A percentile compares a stretch with the other conserved stretches of the same genome.
These are phyloP conservation scores for Fraxinus platypoda DNA, from an alignment of 305 asterid genomes.

Conservation along the genomic window DNA sequence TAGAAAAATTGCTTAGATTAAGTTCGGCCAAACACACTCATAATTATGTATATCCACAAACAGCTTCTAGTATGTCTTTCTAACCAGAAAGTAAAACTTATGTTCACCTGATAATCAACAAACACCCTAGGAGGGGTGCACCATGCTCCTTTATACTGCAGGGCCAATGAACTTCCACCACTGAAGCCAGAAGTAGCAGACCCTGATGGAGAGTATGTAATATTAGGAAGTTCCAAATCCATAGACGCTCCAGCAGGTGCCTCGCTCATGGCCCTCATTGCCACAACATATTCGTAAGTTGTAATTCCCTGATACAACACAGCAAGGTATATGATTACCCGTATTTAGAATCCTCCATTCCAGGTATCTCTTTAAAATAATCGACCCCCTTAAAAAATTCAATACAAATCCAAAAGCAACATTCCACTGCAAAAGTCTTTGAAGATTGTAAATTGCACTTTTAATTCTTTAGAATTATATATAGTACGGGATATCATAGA, in stretches of 20 bases:
- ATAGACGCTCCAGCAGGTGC: constrained; percentile 77
- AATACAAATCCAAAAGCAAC: neutral
- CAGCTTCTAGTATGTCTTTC: neutral
- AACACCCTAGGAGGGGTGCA: constrained; percentile 99
- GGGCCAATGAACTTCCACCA: constrained; percentile 93
- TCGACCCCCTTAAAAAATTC: neutral
- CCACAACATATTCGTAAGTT: constrained; percentile 92
- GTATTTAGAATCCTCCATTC: neutral
- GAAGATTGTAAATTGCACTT: neutral
- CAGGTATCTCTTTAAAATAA: neutral
- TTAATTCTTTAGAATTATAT: neutral
- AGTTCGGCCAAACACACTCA: neutral
- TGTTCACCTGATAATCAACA: constrained; percentile 87
- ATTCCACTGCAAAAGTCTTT: neutral
- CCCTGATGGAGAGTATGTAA: constrained; percentile 82
- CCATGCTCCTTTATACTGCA: constrained; percentile 99
- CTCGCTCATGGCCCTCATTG: constrained; percentile 98
- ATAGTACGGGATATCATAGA: neutral
- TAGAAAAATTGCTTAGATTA: neutral
- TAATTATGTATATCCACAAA: neutral
- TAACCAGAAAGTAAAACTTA: neutral
- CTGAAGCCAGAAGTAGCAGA: constrained; percentile 95
- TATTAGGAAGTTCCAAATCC: constrained; percentile 75
- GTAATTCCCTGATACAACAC: constrained; percentile 73
- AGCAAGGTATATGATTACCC: neutral